Base-by-base conservation (phyloP, 1,139 yeast species). In the Candida smagusa region DNA sequence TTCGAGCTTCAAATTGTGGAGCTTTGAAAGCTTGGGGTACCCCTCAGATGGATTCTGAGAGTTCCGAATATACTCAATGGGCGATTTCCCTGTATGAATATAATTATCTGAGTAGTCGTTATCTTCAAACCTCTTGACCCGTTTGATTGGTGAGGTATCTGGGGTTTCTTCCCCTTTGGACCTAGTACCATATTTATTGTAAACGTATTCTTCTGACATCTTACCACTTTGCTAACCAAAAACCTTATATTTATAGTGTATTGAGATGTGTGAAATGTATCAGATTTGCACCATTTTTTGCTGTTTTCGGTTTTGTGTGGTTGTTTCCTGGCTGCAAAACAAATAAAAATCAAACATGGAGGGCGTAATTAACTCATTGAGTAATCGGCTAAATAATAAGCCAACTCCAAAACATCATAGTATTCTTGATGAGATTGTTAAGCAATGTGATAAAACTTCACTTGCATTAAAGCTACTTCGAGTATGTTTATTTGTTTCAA, bases 81-180 rank as follows among this genome's bases (percentile, higher is more conserved):
- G 95, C 0, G 58, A 47, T 22, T 41, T 43, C 3, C 82, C 84
- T 0, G 81, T 66, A 45, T 81, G 85, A 30, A 88, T 62, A 54
- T 77, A 84, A 46, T 81, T 69, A 49, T 84, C 83, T 9, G 87
- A 70, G 52, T 83, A 87, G 58, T 89, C 95, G 52, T 84, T 85
- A 46, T 61, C 68, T 16, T 16, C 35, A n/a, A 12, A 31, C 22
- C 11, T 19, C 9, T 23, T 11, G 19, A 16, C 9, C 4, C 30
- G 31, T 23, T 34, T 30, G 11, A n/a, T 12, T 2, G 40, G 33
- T 3, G 36, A 31, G 6, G 7, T 27, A 27, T 27, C 29, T 27
- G 29, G 29, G 13, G 16, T 9, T 12, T 7, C 21, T 22, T 30
- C 22, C 12, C 9, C 27, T 11, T 12, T 30, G 9, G 22, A 30